Conservation (phyloP, 192 early-diverging fungal genomes). For the Spizellomyces sp. region DNA sequence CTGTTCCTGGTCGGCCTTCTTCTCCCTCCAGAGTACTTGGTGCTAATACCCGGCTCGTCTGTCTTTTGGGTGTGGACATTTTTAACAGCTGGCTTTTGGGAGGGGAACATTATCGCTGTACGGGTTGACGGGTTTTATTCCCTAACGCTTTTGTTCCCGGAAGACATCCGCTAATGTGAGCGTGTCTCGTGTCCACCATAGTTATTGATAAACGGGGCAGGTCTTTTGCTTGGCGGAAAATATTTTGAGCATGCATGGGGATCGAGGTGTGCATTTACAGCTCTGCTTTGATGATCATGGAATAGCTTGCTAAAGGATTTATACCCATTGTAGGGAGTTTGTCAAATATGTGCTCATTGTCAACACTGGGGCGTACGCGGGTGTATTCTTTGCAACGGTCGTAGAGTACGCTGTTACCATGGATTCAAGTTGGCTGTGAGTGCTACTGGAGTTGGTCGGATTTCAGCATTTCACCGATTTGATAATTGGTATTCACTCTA, state of each 20-base stretch:
- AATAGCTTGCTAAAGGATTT: too few relatives aligned
- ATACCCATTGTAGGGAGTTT: constrained; percentile 53
- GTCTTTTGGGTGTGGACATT: constrained; percentile 58
- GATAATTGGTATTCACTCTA: constrained; percentile 6
- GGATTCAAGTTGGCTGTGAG: constrained; percentile 61
- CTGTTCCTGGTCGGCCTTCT: constrained; percentile 19
- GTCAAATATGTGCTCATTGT: constrained; percentile 68
- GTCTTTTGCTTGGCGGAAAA: constrained; percentile 62
- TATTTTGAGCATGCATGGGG: constrained; percentile 90
- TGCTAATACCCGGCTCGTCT: constrained; percentile 22
- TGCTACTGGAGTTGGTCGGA: constrained; percentile 3
- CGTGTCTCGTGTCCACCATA: constrained; percentile 9
- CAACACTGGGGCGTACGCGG: constrained; percentile 48
- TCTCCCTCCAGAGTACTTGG: constrained; percentile 13
- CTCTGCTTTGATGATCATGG: too few relatives aligned
- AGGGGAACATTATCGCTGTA: constrained; percentile 53
- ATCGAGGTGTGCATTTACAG: constrained; percentile 33
- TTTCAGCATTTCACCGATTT: not conserved
- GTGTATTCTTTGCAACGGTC: constrained; percentile 59
- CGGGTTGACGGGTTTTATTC: not conserved
- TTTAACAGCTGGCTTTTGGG: constrained; percentile 59
- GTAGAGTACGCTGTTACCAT: constrained; percentile 59
- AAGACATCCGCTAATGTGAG: not conserved
- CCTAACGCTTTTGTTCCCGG: not conserved
- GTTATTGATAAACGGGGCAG: constrained; percentile 43